These are phyloP conservation scores for Candida patagonica DNA, from an alignment of 805 yeast genomes.

Conservation along the genomic window DNA sequence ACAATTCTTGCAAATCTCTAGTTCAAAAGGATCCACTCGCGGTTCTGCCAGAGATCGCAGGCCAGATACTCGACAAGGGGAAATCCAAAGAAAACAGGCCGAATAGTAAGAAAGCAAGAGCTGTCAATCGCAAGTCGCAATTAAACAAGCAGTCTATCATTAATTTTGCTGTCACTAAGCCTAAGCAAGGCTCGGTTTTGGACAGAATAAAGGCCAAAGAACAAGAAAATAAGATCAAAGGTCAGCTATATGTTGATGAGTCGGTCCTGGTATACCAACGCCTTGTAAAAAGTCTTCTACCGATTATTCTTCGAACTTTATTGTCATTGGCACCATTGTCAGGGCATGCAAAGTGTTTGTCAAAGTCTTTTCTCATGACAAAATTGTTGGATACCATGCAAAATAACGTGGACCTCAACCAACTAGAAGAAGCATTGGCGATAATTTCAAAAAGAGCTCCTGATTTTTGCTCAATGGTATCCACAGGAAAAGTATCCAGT, in stretches of 20 bases:
- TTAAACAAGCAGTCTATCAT: conserved; percentile 9
- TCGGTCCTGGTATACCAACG: conserved; percentile 9
- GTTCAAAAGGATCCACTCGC: conserved; percentile 3
- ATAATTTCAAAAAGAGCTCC: conserved; percentile 18
- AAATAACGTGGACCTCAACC: conserved; percentile 17
- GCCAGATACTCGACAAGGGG: too few relatives aligned
- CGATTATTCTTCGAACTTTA: conserved; percentile 17
- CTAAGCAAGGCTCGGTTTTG: conserved; percentile 15
- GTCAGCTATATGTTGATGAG: neutral
- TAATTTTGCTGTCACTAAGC: conserved; percentile 4
- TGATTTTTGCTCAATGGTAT: conserved; percentile 19
- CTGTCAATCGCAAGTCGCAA: conserved; percentile 5
- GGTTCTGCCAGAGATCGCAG: neutral
- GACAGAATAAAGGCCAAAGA: conserved; percentile 27
- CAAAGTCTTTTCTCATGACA: conserved; percentile 15
- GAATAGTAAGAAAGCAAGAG: conserved; percentile 1
- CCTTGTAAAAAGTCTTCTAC: conserved; percentile 21
- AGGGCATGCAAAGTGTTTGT: conserved; percentile 4
- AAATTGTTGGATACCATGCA: conserved; percentile 17
- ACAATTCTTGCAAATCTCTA: conserved; percentile 2
- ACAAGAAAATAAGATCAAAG: conserved; percentile 10
- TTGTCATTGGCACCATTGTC: conserved; percentile 10
- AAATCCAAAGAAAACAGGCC: neutral
- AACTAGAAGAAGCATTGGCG: conserved; percentile 18
- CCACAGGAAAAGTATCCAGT: conserved; percentile 18